phyloP scores from a whole-genome alignment of 2,329 filamentous ascomycete species.

The Blastomyces gilchristii region DNA sequence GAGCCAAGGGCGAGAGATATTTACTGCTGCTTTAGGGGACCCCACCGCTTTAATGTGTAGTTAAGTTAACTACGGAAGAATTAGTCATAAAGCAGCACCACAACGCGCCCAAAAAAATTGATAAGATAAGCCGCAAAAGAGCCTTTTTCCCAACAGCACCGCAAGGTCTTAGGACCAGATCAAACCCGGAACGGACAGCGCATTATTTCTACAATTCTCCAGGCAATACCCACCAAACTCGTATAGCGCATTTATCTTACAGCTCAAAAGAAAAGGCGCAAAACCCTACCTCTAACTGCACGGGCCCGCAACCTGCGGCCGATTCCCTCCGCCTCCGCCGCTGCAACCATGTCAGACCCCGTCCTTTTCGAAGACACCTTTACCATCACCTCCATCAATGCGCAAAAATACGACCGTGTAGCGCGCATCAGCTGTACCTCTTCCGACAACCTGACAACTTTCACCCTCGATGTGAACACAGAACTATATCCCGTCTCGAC shows the following conservation, averaged over 20 bases:
- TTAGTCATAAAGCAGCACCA: constrained; percentile 7
- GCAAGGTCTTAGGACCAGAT: background rate
- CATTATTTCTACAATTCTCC: background rate
- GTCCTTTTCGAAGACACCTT: constrained; percentile 92
- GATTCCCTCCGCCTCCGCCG: constrained; percentile 15
- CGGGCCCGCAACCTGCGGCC: background rate
- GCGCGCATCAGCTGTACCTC: constrained; percentile 72
- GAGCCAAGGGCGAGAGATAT: background rate
- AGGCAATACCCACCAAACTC: background rate
- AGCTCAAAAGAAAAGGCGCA: background rate
- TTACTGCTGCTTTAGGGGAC: background rate
- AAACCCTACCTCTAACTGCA: background rate
- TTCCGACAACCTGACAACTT: constrained; percentile 60
- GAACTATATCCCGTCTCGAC: constrained; percentile 73
- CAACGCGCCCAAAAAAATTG: background rate
- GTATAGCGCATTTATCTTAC: background rate
- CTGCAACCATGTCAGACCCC: constrained; percentile 62
- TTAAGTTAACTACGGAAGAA: too few relatives aligned
- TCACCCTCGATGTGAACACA: constrained; percentile 86
- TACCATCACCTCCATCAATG: constrained; percentile 66
- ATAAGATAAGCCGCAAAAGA: background rate
- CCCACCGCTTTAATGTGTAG: background rate
- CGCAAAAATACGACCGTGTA: constrained; percentile 89
- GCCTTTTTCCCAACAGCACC: background rate
- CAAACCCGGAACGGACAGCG: too few relatives aligned